phyloP scores from a whole-genome alignment of 495 filamentous ascomycete genomes.

The Chaetomium tenue region DNA sequence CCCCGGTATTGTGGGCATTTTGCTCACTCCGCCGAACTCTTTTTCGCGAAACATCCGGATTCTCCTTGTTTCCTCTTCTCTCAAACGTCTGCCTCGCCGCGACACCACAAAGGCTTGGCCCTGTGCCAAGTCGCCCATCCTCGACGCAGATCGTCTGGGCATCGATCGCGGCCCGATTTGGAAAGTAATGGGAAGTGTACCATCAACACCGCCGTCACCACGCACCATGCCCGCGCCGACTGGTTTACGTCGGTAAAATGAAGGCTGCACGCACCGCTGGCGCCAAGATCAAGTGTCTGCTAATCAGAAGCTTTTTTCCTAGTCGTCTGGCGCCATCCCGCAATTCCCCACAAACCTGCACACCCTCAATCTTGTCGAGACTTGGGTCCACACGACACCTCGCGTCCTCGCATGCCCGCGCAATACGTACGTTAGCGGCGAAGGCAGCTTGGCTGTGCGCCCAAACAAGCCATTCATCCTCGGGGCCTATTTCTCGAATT shows the following conservation, averaged over 20 bases:
- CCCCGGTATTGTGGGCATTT: not conserved
- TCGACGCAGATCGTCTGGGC: constrained; percentile 31
- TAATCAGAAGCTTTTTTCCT: not conserved
- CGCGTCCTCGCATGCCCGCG: not conserved
- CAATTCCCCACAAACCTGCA: not conserved
- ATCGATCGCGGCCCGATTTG: constrained; percentile 26
- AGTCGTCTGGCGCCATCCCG: not conserved
- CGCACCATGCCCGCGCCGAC: not conserved
- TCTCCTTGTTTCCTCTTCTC: not conserved
- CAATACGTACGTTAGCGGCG: constrained; percentile 15
- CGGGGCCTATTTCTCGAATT: not conserved
- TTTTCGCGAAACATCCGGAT: not conserved
- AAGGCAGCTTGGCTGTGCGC: constrained; percentile 21
- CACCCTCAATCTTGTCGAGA: not conserved
- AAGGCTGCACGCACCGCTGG: not conserved
- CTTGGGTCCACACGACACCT: not conserved
- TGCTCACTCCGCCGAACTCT: not conserved
- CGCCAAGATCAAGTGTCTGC: not conserved
- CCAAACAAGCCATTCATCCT: constrained; percentile 3
- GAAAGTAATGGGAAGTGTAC: not conserved
- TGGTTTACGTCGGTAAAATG: not conserved
- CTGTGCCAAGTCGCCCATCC: constrained; percentile 26
- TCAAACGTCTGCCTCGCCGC: not conserved
- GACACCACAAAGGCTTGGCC: constrained; percentile 17
- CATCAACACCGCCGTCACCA: not conserved